Evolutionary conservation across 768 basidiomycete genomes (phyloP).

Genomic region (Serendipita sp.): DNA sequence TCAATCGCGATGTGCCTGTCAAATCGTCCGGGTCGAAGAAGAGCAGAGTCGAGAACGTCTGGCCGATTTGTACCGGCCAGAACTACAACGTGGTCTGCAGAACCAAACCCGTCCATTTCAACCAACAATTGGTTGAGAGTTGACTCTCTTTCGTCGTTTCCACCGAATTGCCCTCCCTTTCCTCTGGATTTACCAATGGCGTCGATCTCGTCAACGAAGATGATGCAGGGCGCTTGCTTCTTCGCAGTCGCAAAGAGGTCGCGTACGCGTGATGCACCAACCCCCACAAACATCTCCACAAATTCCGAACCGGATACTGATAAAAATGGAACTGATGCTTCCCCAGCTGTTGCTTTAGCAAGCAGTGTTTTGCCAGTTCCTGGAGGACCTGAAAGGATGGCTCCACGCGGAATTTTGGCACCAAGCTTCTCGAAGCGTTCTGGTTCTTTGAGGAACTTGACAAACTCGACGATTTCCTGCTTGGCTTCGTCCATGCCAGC

Average conservation of each 20-base stretch:
- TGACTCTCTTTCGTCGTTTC: slow-evolving; percentile 94
- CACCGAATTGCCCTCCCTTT: slow-evolving; percentile 62
- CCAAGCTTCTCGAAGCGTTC: slow-evolving; percentile 87
- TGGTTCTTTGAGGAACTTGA: slow-evolving; percentile 96
- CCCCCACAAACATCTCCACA: slow-evolving; percentile 99
- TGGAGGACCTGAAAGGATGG: slow-evolving; percentile 87
- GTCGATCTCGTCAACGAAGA: slow-evolving; percentile 98
- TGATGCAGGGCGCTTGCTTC: slow-evolving; percentile 96
- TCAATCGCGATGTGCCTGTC: slow-evolving; percentile 94
- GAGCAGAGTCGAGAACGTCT: slow-evolving; percentile 86
- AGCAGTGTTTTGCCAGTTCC: slow-evolving; percentile 97
- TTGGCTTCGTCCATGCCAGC: slow-evolving; percentile 99
- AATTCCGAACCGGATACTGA: slow-evolving; percentile 98
- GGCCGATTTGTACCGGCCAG: slow-evolving; percentile 94
- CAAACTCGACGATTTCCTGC: slow-evolving; percentile 99
- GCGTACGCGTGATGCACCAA: slow-evolving; percentile 90
- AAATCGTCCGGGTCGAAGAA: slow-evolving; percentile 95
- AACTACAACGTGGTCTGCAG: slow-evolving; percentile 91
- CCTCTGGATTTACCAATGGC: slow-evolving; percentile 92
- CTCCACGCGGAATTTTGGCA: slow-evolving; percentile 92
- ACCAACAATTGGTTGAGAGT: slow-evolving; percentile 95
- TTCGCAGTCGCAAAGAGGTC: slow-evolving; percentile 95
- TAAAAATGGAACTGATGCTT: slow-evolving; percentile 94
- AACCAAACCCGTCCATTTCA: slow-evolving; percentile 99
- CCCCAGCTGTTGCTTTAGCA: slow-evolving; percentile 96